phyloP scores from a whole-genome alignment of 2,329 filamentous ascomycete genomes.

The Ampelomyces quisqualis region DNA sequence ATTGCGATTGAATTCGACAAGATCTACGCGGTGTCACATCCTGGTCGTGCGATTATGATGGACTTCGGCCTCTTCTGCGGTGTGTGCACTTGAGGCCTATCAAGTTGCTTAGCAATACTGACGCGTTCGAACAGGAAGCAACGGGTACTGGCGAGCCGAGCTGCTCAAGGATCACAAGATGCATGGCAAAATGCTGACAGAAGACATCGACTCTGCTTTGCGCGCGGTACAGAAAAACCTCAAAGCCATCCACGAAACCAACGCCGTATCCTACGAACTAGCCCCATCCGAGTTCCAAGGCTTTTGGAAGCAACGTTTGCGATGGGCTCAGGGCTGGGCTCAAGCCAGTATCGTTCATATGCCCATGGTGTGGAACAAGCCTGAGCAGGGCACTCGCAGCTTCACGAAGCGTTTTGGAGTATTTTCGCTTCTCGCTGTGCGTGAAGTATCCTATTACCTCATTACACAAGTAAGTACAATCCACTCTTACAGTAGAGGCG shows the following conservation, averaged over 20 bases:
- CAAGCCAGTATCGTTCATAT: slow-evolving; percentile 47
- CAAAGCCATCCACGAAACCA: slow-evolving; percentile 49
- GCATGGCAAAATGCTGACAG: slow-evolving; percentile 50
- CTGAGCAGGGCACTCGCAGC: slow-evolving; percentile 27
- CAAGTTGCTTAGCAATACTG: neutral
- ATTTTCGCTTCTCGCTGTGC: slow-evolving; percentile 46
- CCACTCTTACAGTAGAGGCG: neutral
- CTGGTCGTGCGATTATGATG: slow-evolving; percentile 48
- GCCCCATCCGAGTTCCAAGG: slow-evolving; percentile 46
- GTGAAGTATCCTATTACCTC: slow-evolving; percentile 49
- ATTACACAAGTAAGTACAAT: slow-evolving; percentile 38
- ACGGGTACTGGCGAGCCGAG: slow-evolving; percentile 49
- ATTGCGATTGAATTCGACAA: slow-evolving; percentile 52
- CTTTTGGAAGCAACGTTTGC: slow-evolving; percentile 50
- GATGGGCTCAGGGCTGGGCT: slow-evolving; percentile 52
- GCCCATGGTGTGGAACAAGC: slow-evolving; percentile 39
- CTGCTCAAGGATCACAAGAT: slow-evolving; percentile 47
- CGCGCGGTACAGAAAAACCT: slow-evolving; percentile 45
- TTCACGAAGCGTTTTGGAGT: slow-evolving; percentile 43
- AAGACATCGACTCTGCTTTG: slow-evolving; percentile 51
- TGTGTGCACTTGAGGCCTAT: neutral
- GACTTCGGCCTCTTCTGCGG: slow-evolving; percentile 50
- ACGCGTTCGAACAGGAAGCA: slow-evolving; percentile 13
- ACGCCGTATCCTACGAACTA: slow-evolving; percentile 49
- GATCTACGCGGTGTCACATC: slow-evolving; percentile 52